A percentile compares a stretch with the other conserved stretches of the same genome.
Evolutionary conservation across 2,329 filamentous ascomycete genomes (phyloP).

Genomic region (Penicillium sp.): DNA sequence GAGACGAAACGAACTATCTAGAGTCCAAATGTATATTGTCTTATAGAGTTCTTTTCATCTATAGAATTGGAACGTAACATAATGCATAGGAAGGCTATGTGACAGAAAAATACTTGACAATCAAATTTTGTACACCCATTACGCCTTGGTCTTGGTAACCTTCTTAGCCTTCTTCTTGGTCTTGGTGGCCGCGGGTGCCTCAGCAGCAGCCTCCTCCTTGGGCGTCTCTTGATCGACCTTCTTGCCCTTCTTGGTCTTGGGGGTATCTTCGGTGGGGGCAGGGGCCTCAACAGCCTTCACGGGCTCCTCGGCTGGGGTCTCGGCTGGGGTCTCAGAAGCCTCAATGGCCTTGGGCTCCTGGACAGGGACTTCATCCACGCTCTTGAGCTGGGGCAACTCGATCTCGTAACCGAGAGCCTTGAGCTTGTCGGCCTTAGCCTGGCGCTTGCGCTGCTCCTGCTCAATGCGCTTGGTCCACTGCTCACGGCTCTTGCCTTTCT

Average conservation of each 20-base stretch:
- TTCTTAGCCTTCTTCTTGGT: conserved; percentile 32
- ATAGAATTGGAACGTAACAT: neutral
- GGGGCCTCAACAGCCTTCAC: conserved; percentile 32
- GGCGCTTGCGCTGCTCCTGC: conserved; percentile 69
- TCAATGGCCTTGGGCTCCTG: conserved; percentile 38
- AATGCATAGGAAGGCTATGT: conserved; percentile 23
- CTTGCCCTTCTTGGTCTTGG: conserved; percentile 36
- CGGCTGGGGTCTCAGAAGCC: conserved; percentile 20
- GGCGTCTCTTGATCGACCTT: conserved; percentile 27
- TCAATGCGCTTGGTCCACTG: conserved; percentile 75
- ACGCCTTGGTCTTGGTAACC: conserved; percentile 30
- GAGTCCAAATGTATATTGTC: neutral
- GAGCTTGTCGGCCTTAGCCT: conserved; percentile 68
- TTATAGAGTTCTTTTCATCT: neutral
- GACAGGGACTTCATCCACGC: conserved; percentile 53
- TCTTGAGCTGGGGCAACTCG: conserved; percentile 69
- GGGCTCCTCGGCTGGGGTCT: conserved; percentile 17
- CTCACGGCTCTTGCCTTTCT: conserved; percentile 68
- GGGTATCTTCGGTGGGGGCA: conserved; percentile 28
- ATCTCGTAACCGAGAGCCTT: conserved; percentile 82
- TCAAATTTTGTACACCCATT: conserved; percentile 22
- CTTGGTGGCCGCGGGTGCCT: conserved; percentile 26
- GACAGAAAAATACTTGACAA: conserved; percentile 15
- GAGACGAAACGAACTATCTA: no score
- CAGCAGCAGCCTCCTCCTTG: conserved; percentile 22